These are phyloP conservation scores for Leptographium wingfieldii DNA, from an alignment of 2,329 filamentous ascomycete genomes.

Conservation along the genomic window DNA sequence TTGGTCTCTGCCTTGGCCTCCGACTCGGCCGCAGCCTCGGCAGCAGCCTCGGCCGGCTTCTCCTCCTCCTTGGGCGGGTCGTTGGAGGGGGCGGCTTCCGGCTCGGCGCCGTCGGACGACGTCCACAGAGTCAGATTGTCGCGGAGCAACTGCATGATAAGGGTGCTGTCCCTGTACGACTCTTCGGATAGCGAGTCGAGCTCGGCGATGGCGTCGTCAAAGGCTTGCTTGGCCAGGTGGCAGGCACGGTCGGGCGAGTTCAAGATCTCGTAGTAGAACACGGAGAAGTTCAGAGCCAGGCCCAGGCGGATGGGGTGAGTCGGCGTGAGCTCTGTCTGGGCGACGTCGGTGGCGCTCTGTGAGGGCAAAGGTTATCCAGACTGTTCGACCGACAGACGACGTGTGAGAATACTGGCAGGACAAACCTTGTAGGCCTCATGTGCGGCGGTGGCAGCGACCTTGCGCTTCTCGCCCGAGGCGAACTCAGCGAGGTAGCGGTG, in stretches of 20 bases:
- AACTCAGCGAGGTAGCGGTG: constrained; percentile 98
- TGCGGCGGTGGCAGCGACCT: constrained; percentile 84
- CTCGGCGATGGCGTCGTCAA: constrained; percentile 95
- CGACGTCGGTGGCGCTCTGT: constrained; percentile 62
- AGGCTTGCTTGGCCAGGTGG: constrained; percentile 92
- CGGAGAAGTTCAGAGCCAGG: constrained; percentile 89
- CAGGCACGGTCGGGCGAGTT: constrained; percentile 97
- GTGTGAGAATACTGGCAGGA: too few species aligned
- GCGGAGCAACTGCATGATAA: constrained; percentile 97
- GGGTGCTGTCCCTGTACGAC: constrained; percentile 97
- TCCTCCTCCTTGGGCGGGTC: constrained; percentile 44
- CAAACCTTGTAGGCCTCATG: constrained; percentile 87
- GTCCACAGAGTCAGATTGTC: constrained; percentile 99
- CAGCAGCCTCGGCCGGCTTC: constrained; percentile 48
- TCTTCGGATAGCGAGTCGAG: constrained; percentile 95
- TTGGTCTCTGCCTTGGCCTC: constrained; percentile 45
- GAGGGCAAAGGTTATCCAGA: too few species aligned
- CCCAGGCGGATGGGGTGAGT: constrained; percentile 90
- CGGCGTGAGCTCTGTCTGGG: constrained; percentile 75
- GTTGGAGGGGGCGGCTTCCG: constrained; percentile 43
- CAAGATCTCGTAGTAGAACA: constrained; percentile 99
- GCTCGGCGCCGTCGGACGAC: constrained; percentile 85
- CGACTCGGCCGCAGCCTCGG: constrained; percentile 34
- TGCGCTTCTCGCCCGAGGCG: constrained; percentile 85
- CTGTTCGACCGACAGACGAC: too few species aligned